These are phyloP conservation scores for Scortechinia acanthostroma DNA, from an alignment of 2,329 filamentous ascomycete species.

Conservation along the genomic window DNA sequence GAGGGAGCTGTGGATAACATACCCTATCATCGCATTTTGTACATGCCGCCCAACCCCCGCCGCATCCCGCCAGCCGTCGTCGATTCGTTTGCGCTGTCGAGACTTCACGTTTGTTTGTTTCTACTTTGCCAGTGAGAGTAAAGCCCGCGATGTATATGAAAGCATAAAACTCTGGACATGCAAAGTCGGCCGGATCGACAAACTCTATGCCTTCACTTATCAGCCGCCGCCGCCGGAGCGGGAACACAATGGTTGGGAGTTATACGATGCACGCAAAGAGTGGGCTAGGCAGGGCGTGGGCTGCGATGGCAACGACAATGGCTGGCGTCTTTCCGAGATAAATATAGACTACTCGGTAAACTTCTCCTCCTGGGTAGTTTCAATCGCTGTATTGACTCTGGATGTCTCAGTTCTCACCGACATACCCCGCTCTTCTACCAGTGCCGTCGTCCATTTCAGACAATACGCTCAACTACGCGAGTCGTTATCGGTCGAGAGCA, in stretches of 20 bases:
- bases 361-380: neutral
- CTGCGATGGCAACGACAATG: constrained; percentile 64
- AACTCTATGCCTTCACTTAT: constrained; percentile 85
- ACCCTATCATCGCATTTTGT: constrained; percentile 81
- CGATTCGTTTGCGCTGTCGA: constrained; percentile 79
- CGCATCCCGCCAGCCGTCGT: constrained; percentile 64
- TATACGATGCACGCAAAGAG: constrained; percentile 82
- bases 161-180: constrained; percentile 76
- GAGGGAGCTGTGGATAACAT: constrained; percentile 85
- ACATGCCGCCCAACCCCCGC: constrained; percentile 68
- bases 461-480: constrained; percentile 89
- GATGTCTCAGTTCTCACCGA: constrained; percentile 74
- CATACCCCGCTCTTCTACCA: constrained; percentile 78
- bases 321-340: constrained; percentile 85
- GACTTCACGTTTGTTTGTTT: constrained; percentile 94
- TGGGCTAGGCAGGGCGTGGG: constrained; percentile 79
- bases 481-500: constrained; percentile 77
- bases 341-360: constrained; percentile 69
- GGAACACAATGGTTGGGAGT: constrained; percentile 69
- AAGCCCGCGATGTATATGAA: constrained; percentile 80
- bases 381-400: neutral
- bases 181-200: constrained; percentile 75
- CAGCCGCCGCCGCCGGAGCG: constrained; percentile 68
- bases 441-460: constrained; percentile 91
- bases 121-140: constrained; percentile 69